Conservation (phyloP, 1,139 yeast species). For the Debaryomyces singareniensis region DNA sequence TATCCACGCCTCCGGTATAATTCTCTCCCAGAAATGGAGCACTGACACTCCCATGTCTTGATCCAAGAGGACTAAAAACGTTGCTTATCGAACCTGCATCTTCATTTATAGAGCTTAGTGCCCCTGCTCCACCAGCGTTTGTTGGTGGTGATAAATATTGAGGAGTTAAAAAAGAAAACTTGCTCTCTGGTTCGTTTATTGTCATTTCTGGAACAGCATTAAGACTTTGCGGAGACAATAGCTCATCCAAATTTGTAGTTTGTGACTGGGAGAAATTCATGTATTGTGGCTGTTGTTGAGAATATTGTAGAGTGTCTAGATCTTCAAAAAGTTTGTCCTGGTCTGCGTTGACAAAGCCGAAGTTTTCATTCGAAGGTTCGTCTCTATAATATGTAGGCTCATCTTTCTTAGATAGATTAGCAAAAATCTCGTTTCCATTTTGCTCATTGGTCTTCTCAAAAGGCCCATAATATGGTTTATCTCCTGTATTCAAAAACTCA, state of each 20-base stretch:
- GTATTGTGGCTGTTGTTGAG: slow-evolving; percentile 10
- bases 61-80: slow-evolving; percentile 24
- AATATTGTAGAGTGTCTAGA: slow-evolving; percentile 17
- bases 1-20: slow-evolving; percentile 10
- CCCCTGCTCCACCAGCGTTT: slow-evolving; percentile 9
- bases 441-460: too few species aligned
- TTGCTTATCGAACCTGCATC: slow-evolving; percentile 12
- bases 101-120: slow-evolving; percentile 11
- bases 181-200: slow-evolving; percentile 7
- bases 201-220: too few species aligned
- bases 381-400: not conserved
- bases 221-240: slow-evolving; percentile 23
- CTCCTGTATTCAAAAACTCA: slow-evolving; percentile 10
- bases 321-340: slow-evolving; percentile 28
- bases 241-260: slow-evolving; percentile 27
- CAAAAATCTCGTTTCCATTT: not conserved
- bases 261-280: slow-evolving; percentile 12
- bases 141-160: slow-evolving; percentile 41
- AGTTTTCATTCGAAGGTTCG: not conserved
- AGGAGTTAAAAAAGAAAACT: slow-evolving; percentile 25
- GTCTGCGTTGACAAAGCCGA: not conserved
- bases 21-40: slow-evolving; percentile 14
- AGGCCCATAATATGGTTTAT: slow-evolving; percentile 4
- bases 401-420: not conserved
- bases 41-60: slow-evolving; percentile 29